Conservation (phyloP, 345 rosid genomes). For the Hibiscus mutabilis region DNA sequence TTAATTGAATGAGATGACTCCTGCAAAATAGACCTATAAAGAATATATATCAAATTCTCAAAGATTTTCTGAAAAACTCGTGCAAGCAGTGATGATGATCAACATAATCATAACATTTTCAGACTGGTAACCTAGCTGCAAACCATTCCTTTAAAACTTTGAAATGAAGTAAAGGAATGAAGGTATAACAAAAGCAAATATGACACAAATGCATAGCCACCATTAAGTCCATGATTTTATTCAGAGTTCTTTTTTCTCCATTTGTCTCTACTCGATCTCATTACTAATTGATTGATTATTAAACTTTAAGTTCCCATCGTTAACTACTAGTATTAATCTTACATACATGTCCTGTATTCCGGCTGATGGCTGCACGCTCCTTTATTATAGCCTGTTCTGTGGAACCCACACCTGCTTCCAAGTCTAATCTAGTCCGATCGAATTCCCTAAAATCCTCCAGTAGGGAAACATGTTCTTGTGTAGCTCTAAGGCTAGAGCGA, state of each 20-base stretch:
- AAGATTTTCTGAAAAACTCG: background rate
- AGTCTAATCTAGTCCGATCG: slow-evolving; percentile 80
- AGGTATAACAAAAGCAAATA: background rate
- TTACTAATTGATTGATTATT: background rate
- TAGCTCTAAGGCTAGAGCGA: slow-evolving; percentile 80
- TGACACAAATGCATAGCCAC: background rate
- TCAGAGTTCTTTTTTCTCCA: background rate
- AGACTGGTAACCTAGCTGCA: background rate
- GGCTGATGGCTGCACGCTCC: slow-evolving; percentile 74
- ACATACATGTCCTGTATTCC: slow-evolving; percentile 77
- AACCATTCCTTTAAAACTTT: background rate
- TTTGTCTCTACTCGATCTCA: background rate
- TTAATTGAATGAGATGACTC: background rate
- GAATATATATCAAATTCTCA: background rate
- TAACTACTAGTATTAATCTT: background rate
- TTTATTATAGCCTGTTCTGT: slow-evolving; percentile 70
- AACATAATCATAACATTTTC: background rate
- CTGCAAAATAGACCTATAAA: background rate
- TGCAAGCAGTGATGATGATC: background rate
- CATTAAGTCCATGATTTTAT: background rate
- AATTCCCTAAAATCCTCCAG: slow-evolving; percentile 95
- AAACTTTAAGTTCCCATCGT: slow-evolving; percentile 3
- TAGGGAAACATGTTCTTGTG: slow-evolving; percentile 90
- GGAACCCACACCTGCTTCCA: slow-evolving; percentile 79
- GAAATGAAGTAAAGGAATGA: background rate